Evolutionary conservation across 257 asterid genomes (phyloP).

Genomic region (Solanum tarijense): DNA sequence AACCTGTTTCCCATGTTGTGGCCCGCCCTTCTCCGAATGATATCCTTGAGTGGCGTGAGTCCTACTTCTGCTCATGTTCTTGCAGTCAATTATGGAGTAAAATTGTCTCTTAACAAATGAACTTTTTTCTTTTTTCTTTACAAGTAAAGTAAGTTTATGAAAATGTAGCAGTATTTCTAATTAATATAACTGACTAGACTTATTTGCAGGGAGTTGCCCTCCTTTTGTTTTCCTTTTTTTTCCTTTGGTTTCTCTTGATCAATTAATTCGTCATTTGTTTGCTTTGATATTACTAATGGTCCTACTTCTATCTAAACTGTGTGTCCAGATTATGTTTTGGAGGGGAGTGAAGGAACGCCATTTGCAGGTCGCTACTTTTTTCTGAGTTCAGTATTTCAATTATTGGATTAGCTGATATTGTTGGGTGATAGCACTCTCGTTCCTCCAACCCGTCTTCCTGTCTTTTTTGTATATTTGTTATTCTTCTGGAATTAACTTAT

Average conservation of each 20-base stretch:
- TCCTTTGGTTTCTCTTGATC: background rate
- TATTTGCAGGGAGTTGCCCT: background rate
- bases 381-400: background rate
- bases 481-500: background rate
- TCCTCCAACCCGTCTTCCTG: background rate
- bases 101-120: background rate
- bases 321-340: constrained; percentile 89
- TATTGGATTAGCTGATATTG: background rate
- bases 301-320: background rate
- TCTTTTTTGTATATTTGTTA: background rate
- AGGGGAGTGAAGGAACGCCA: constrained; percentile 98
- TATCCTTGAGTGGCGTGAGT: constrained; percentile 99
- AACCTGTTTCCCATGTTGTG: constrained; percentile 93
- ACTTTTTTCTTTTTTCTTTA: background rate
- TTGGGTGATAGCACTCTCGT: background rate
- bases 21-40: constrained; percentile 92
- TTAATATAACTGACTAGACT: background rate
- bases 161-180: background rate
- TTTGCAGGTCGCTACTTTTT: constrained; percentile 73
- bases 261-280: constrained; percentile 13
- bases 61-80: constrained; percentile 1
- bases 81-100: background rate
- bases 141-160: background rate
- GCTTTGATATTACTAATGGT: constrained; percentile 6
- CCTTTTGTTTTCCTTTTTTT: background rate